Base-by-base conservation (phyloP, 257 asterid genomes). In the Nicotiana undulata region DNA sequence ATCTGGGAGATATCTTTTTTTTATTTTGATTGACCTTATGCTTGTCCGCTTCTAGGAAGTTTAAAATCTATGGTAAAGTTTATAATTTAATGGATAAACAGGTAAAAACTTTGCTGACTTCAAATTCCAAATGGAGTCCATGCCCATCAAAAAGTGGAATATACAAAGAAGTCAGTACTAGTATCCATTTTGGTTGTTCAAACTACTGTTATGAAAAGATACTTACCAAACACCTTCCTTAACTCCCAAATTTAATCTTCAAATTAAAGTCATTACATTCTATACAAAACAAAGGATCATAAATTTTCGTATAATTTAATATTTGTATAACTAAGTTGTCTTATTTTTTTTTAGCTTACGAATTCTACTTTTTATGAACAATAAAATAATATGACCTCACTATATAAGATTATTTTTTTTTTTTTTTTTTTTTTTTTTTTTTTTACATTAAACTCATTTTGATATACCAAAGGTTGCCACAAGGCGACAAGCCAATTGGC, bases 211-310 rank as follows among this genome's bases (percentile, higher is more conserved):
- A 0, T 3, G 3, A 24, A 26, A 61, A 61, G 67, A 61, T 46
- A 20, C 66, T 26, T 75, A 34, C 49, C 26, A 58, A 44, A 34
- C 51, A 58, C 26, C 24, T 16, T 79, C 83, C 82, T 70, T 79
- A 79, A 79, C 87, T 75, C 82, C 63, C 85, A 63, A 84, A 59
- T 79, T 82, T 63, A 67, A 82, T 82, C 60, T 49, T 32, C 82
- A 82, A n/a, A n/a, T n/a, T n/a, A n/a, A 89, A 79, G 70, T 78
- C 76, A 63, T 81, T 78, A 68, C 76, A 79, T 85, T 81, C 81
- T 80, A 22, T 72, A 85, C 89, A 86, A 86, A 89, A 75, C 46
- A 16, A 85, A 52, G 87, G 86, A 90, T 87, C 87, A 90, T 56
- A 37, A 37, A 26, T 26, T 26, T 26, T 29, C 32, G 3, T 7